Percentiles rank a stretch among this genome's conserved stretches.
Conservation (phyloP, 1,284 basidiomycete species). For the Ceratobasidium theobromae region DNA sequence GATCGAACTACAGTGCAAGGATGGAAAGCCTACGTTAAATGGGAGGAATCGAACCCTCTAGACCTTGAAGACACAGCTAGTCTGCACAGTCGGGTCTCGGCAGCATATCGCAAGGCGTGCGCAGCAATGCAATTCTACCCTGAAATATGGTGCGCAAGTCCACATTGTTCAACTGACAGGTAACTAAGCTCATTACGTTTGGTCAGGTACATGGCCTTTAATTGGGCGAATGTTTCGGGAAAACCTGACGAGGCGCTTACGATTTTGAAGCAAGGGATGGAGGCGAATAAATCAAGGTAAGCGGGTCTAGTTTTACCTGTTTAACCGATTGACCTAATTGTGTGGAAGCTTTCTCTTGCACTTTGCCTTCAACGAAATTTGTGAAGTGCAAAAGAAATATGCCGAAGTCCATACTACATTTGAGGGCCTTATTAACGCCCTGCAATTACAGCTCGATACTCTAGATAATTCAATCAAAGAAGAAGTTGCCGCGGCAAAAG, state of each 20-base stretch:
- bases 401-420: constrained; percentile 68
- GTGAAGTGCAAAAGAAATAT: constrained; percentile 66
- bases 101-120: constrained; percentile 85
- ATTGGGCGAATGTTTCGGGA: constrained; percentile 72
- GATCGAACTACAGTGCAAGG: constrained; percentile 76
- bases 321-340: neutral
- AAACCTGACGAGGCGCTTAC: constrained; percentile 79
- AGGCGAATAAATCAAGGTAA: constrained; percentile 84
- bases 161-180: neutral
- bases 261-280: constrained; percentile 82
- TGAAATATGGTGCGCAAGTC: constrained; percentile 77
- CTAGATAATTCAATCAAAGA: constrained; percentile 53
- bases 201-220: constrained; percentile 87
- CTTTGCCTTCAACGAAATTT: constrained; percentile 84
- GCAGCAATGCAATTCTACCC: constrained; percentile 92
- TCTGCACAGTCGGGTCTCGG: constrained; percentile 71
- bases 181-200: constrained; percentile 13
- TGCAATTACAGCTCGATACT: constrained; percentile 72
- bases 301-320: constrained; percentile 31
- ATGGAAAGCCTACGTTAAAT: constrained; percentile 93
- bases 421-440: constrained; percentile 67
- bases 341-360: constrained; percentile 75
- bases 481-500: constrained; percentile 36
- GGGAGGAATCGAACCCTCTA: constrained; percentile 94
- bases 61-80: constrained; percentile 79